Conservation (phyloP, 768 basidiomycete genomes). For the Boletus eberwhitei region DNA sequence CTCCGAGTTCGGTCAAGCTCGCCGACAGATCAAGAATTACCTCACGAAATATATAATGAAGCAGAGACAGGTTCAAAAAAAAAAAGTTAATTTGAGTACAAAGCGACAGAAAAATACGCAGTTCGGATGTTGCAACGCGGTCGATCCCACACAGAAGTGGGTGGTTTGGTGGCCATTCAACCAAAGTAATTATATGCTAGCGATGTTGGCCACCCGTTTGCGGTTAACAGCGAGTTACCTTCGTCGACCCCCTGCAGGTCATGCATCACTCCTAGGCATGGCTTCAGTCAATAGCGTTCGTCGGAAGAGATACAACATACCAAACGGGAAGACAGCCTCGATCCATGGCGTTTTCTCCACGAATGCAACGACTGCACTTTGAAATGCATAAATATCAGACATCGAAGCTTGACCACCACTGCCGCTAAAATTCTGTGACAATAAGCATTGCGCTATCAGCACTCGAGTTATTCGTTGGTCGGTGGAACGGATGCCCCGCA, state of each 20-base stretch:
- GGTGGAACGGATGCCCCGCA: not conserved
- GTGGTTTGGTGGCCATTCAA: constrained; percentile 1
- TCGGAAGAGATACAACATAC: constrained; percentile 37
- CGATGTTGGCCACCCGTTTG: constrained; percentile 45
- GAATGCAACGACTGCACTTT: constrained; percentile 40
- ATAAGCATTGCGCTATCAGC: not conserved
- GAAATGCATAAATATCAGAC: constrained; percentile 47
- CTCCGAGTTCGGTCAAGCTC: not conserved
- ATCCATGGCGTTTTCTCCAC: constrained; percentile 43
- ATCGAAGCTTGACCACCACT: constrained; percentile 37
- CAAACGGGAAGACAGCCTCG: constrained; percentile 54
- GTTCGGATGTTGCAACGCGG: not conserved
- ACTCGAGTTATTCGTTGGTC: not conserved
- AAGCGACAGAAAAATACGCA: constrained; percentile 4
- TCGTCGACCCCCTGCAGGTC: constrained; percentile 55
- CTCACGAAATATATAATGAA: no score
- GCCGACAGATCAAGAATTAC: not conserved
- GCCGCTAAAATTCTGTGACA: constrained; percentile 50
- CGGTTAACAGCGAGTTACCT: constrained; percentile 49
- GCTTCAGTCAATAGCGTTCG: not conserved
- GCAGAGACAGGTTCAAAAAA: no score
- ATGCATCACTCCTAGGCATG: constrained; percentile 47
- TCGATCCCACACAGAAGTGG: not conserved
- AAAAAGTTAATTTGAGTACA: constrained; percentile 1
- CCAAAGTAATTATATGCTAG: constrained; percentile 56